Base-by-base conservation (phyloP, 2,329 filamentous ascomycete genomes). In the Ramularia collo-cygni region DNA sequence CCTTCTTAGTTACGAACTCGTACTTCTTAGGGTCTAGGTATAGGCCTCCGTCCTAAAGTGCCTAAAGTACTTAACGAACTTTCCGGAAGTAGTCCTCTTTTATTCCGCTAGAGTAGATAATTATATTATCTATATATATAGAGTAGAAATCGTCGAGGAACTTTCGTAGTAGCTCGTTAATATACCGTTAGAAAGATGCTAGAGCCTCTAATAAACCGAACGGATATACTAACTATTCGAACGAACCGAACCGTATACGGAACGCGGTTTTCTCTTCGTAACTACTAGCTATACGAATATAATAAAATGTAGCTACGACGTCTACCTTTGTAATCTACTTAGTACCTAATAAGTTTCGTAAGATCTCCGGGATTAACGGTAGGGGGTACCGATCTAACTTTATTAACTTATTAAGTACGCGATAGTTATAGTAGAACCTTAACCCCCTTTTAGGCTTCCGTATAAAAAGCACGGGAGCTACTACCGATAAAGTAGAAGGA, bases 381-480 rank as follows among this genome's bases (percentile, higher is more conserved):
- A 62, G 30, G 3, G 31, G 46, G 33, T 58, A 56, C 18, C 43
- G 19, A 44, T 59, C 54, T 37, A 59, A 58, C 16, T 52, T 45
- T 3, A 38, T 61, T 9, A 55, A 50, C 8, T 47, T 40, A 38
- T 60, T 62, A 28, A 59, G 24, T 17, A 28, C 24, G 28, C 40
- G 17, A 34, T 57, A 61, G 42, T 60, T 38, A 12, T 56, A 30
- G 19, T 38, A 38, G 19, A 32, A 10, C 4, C 30, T n/a, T n/a
- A 32, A 12, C 12, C 30, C 14, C 4, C 30, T 17, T 10, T 17
- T 17, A 17, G 14, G 14, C 10, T 32, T 32, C n/a, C n/a, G n/a
- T n/a, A n/a, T n/a, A n/a, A n/a, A n/a, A n/a, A n/a, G n/a, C n/a
- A n/a, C n/a, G n/a, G n/a, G n/a, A n/a, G n/a, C n/a, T n/a, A n/a